A percentile compares a stretch with the other conserved stretches of the same genome.
Evolutionary conservation across 2,329 filamentous ascomycete genomes (phyloP).

Genomic region (Hymenoscyphus albidus): DNA sequence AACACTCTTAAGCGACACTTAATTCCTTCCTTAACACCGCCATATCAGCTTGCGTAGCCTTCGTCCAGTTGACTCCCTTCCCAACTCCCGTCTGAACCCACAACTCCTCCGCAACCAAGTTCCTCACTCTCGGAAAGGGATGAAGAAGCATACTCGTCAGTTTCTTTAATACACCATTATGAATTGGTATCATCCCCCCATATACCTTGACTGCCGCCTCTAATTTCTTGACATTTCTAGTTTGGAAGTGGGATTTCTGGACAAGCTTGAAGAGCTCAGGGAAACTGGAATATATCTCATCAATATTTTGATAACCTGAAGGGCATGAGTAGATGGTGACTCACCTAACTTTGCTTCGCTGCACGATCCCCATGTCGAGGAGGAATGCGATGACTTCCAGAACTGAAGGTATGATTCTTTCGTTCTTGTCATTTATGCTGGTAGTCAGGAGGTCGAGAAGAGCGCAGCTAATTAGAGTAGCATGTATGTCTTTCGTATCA

Average conservation of each 20-base stretch:
- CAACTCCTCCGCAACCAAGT: conserved; percentile 56
- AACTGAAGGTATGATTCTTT: conserved; percentile 69
- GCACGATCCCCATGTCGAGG: conserved; percentile 57
- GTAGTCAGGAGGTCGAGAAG: conserved; percentile 52
- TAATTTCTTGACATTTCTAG: conserved; percentile 75
- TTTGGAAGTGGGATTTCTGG: conserved; percentile 79
- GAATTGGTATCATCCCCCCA: conserved; percentile 55
- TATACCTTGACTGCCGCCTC: conserved; percentile 79
- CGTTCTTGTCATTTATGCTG: conserved; percentile 45
- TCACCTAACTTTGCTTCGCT: conserved; percentile 35
- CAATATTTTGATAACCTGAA: neutral
- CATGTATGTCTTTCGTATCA: conserved; percentile 9
- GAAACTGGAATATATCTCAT: conserved; percentile 37
- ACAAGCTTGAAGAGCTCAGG: conserved; percentile 63
- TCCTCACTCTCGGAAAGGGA: conserved; percentile 73
- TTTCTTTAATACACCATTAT: conserved; percentile 55
- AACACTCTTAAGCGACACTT: neutral
- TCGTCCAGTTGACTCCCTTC: conserved; percentile 50
- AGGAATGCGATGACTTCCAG: conserved; percentile 77
- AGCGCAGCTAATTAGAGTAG: conserved; percentile 45
- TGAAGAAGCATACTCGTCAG: conserved; percentile 71
- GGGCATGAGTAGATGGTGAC: neutral
- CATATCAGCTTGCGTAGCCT: conserved; percentile 42
- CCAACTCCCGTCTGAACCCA: conserved; percentile 43
- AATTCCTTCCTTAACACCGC: conserved; percentile 10